These are phyloP conservation scores for Naganishia cerealis DNA, from an alignment of 1,284 basidiomycete genomes.

Conservation along the genomic window DNA sequence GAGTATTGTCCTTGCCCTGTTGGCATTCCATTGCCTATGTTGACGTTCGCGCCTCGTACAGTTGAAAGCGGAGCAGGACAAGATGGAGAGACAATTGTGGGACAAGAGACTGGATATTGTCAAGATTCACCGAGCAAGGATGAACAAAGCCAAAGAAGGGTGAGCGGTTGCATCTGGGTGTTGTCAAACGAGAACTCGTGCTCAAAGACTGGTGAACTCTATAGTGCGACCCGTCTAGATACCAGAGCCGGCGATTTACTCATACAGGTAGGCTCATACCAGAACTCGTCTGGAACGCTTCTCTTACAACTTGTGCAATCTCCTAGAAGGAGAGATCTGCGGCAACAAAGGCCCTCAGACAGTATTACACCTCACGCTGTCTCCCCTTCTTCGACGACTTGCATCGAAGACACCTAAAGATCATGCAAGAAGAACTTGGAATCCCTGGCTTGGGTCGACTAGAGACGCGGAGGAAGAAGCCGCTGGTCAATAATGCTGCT, in stretches of 20 bases:
- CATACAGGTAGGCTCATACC: not conserved
- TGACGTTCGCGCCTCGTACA: not conserved
- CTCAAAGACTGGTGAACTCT: not conserved
- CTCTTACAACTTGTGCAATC: not conserved
- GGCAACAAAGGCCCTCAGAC: conserved; percentile 12
- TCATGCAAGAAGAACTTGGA: conserved; percentile 26
- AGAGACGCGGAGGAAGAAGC: conserved; percentile 5
- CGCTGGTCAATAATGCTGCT: not conserved
- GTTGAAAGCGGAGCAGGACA: conserved; percentile 21
- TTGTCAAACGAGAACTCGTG: not conserved
- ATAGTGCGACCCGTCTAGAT: conserved; percentile 11
- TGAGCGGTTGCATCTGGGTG: not conserved
- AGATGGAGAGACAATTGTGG: conserved; percentile 20
- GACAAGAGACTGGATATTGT: conserved; percentile 26
- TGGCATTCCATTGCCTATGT: not conserved
- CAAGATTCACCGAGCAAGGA: conserved; percentile 13
- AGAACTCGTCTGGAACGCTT: not conserved
- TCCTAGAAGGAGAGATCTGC: conserved; percentile 12
- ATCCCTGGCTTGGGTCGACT: conserved; percentile 15
- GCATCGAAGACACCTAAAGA: conserved; percentile 11
- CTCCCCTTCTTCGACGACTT: conserved; percentile 26
- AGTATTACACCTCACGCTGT: conserved; percentile 24
- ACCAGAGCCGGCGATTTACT: not conserved
- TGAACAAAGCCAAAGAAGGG: conserved; percentile 17
- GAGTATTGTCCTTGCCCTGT: not conserved